Evolutionary conservation across 2,329 filamentous ascomycete species (phyloP), one percentile per base, ranked within the genome.

Genomic region (Cyclaneusma minus): DNA sequence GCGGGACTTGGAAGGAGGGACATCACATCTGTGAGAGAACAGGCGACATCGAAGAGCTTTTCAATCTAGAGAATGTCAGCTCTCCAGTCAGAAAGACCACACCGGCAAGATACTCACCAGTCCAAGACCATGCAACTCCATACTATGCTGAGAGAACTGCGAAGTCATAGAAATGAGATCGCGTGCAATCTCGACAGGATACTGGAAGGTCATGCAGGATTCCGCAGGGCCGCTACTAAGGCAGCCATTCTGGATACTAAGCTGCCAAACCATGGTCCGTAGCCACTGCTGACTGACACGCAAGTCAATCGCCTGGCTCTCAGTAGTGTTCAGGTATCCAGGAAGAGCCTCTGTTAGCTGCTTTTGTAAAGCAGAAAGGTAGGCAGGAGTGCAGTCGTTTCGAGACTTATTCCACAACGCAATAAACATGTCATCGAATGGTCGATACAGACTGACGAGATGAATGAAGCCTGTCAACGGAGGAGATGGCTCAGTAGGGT

Each of bases 21-120:
- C 29, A 92, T 68, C 13, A 81, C 72, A 35, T 87, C 78, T 6
- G 66, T 75, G 34, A 89, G 58, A 10, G 73, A 71, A 46, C 67
- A 77, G 8, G 79, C 71, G 18, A 85, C 67, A 37, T 85, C 77
- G 39, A 89, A 68, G 8, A 92, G 54, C 45, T 87, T 87, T 44
- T 85, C 80, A 33, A 89, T 70, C 68, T 49, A 22, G 4, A 29
- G 17, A 8, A 11, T 2, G 16, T 35, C 31, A 43, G 24, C 15
- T 4, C 7, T 16, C n/a, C 3, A 11, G 31, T 10, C 12, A 6
- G 10, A 27, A 6, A 5, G 7, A 13, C 20, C 12, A 21, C 10
- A 28, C 16, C 14, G 12, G 22, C 27, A 27, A 22, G 8, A 5
- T 13, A 57, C 70, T 48, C 54, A 81, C 77, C 50, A 91, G 49